These are phyloP conservation scores for Geosmithia morbida DNA, from an alignment of 2,329 filamentous ascomycete species.

Conservation along the genomic window DNA sequence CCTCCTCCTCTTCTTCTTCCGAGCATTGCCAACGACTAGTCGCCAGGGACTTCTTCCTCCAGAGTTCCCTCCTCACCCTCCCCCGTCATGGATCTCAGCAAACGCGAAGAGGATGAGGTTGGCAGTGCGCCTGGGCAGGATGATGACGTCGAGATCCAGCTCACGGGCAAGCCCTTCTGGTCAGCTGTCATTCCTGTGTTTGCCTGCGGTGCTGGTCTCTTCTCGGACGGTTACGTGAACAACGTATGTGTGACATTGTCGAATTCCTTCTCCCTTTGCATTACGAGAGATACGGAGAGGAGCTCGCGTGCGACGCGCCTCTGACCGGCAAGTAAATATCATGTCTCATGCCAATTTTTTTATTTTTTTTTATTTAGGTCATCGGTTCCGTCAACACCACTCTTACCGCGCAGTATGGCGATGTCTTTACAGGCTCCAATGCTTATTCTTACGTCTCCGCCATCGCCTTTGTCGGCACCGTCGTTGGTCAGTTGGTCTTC, in stretches of 20 bases:
- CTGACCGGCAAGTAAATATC: too few species aligned
- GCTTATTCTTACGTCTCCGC: constrained; percentile 63
- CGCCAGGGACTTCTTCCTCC: too few species aligned
- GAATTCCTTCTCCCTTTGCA: background rate
- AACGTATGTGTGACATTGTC: constrained; percentile 35
- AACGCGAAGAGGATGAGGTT: too few species aligned
- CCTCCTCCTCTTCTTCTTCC: too few species aligned
- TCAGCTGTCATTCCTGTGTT: constrained; percentile 48
- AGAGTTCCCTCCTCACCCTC: too few species aligned
- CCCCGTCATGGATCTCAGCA: too few species aligned
- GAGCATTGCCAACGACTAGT: too few species aligned
- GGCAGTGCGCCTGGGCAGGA: too few species aligned
- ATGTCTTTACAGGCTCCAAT: constrained; percentile 51
- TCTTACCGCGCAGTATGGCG: constrained; percentile 52
- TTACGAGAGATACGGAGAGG: too few species aligned
- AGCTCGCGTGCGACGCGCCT: too few species aligned
- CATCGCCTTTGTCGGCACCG: constrained; percentile 78
- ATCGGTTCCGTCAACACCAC: constrained; percentile 81
- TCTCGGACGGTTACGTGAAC: constrained; percentile 87
- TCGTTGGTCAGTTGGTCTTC: constrained; percentile 68
- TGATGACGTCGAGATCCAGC: constrained; percentile 2
- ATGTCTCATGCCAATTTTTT: too few species aligned
- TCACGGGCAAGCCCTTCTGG: constrained; percentile 7
- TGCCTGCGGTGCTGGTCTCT: constrained; percentile 79
- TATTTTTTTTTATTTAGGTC: too few species aligned